Percentiles rank a stretch among this genome's conserved stretches.
These are phyloP conservation scores for Penicillium parvum DNA, from an alignment of 495 filamentous ascomycete genomes.

Conservation along the genomic window DNA sequence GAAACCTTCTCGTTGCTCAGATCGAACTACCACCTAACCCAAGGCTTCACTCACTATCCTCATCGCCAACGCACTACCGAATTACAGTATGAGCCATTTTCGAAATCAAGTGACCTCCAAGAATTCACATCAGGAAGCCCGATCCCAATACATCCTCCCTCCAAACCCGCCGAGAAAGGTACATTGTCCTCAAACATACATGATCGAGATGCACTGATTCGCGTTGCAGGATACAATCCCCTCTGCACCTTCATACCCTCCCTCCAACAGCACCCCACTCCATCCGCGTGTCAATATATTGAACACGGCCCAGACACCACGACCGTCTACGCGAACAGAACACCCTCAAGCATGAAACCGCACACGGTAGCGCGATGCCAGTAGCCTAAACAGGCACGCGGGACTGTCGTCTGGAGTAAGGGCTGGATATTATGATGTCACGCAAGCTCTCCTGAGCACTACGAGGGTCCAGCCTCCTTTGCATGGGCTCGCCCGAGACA, in stretches of 20 bases:
- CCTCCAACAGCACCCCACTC: neutral
- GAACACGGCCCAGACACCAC: conserved; percentile 9
- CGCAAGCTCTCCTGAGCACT: conserved; percentile 6
- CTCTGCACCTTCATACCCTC: neutral
- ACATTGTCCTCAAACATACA: neutral
- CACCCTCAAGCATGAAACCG: conserved; percentile 8
- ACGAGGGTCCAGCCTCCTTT: neutral
- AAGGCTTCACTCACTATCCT: too few relatives aligned
- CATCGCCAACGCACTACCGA: neutral
- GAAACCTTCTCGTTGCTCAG: too few relatives aligned
- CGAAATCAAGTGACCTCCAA: neutral
- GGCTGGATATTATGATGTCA: conserved; percentile 18
- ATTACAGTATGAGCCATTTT: neutral
- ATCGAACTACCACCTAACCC: too few relatives aligned
- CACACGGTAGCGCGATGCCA: conserved; percentile 9
- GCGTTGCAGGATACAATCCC: neutral
- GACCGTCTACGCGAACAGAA: neutral
- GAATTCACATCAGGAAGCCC: neutral
- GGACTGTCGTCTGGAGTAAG: conserved; percentile 11
- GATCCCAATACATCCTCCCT: neutral
- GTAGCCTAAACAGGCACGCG: conserved; percentile 13
- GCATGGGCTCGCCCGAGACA: conserved; percentile 4
- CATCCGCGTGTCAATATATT: conserved; percentile 12
- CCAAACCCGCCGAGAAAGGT: neutral
- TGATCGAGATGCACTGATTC: conserved; percentile 5